Evolutionary conservation across 2,329 filamentous ascomycete genomes (phyloP), one percentile per base, ranked within the genome.

Genomic region (Fusarium annulatum): DNA sequence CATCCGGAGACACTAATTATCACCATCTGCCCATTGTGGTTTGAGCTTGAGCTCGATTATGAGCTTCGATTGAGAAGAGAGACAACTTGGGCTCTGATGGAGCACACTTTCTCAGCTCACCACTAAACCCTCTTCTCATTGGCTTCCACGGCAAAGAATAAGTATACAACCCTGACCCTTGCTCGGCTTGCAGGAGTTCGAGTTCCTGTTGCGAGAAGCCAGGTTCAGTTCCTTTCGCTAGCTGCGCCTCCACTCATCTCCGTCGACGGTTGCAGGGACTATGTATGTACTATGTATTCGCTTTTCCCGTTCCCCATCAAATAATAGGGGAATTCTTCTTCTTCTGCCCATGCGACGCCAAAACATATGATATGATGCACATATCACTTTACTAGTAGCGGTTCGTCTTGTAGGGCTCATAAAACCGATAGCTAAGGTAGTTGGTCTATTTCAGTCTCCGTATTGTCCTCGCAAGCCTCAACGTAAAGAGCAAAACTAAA

Each of bases 231-330:
- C 71, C 51, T 33, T 51, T 51, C 48, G 48, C 61, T 55, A 60
- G 41, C 58, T 72, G 49, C 51, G 58, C 51, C 68, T 64, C 72
- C 72, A 72, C 68, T 64, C 67, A 74, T 74, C 72, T 74, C 72
- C 72, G 71, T 72, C 45, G 56, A 61, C 19, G 53, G 60, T 57
- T 69, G 45, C 59, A 69, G 67, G 67, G 51, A 51, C 30, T 11
- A 30, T 30, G 30, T 30, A 30, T 30, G 23, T 23, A 23, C 23
- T 23, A 23, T 23, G 23, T 23, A 23, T 23, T 65, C 43, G 61
- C 64, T 39, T 45, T 49, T 64, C 14, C n/a, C 48, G 36, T 39
- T 51, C 55, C 21, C 53, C 45, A 36, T 69, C 45, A 46, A 46
- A 68, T 38, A 60, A 69, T 64, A 69, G 66, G 66, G 64, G 64